phyloP scores from a whole-genome alignment of 2,329 filamentous ascomycete species.

The Hypoxylon sp. region DNA sequence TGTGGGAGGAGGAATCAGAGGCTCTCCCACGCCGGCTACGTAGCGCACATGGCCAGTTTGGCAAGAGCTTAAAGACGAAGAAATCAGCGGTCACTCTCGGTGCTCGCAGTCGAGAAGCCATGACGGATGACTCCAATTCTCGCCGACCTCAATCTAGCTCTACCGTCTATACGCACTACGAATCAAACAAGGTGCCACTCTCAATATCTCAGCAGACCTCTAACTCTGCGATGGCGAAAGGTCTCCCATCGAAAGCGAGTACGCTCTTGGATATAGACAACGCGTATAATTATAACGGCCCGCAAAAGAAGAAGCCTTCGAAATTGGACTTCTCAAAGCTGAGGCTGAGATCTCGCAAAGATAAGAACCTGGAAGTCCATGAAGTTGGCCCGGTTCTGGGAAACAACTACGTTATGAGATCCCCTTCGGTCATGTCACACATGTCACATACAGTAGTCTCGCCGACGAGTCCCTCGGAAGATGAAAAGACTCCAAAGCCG shows the following conservation, averaged over 20 bases:
- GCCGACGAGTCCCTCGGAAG: conserved; percentile 18
- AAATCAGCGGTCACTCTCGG: conserved; percentile 47
- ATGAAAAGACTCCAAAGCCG: conserved; percentile 33
- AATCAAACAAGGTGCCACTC: conserved; percentile 67
- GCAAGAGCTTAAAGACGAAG: conserved; percentile 43
- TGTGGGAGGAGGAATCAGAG: conserved; percentile 63
- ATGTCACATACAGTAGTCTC: conserved; percentile 51
- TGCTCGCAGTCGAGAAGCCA: conserved; percentile 46
- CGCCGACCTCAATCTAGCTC: conserved; percentile 65
- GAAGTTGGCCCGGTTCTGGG: conserved; percentile 51
- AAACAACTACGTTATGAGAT: conserved; percentile 55
- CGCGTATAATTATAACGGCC: conserved; percentile 43
- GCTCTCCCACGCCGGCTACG: conserved; percentile 56
- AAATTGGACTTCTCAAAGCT: conserved; percentile 64
- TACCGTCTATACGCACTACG: conserved; percentile 69
- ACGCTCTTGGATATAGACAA: conserved; percentile 62
- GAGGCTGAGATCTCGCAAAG: conserved; percentile 53
- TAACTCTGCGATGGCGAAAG: conserved; percentile 69
- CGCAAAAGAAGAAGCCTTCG: conserved; percentile 62
- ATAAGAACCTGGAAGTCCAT: conserved; percentile 48
- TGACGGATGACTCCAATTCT: conserved; percentile 60
- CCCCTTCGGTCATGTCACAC: conserved; percentile 59
- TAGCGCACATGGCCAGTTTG: conserved; percentile 37
- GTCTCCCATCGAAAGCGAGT: conserved; percentile 62
- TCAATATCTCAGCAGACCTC: conserved; percentile 71